Percentiles rank a stretch among this genome's conserved stretches.
Evolutionary conservation across 2,329 filamentous ascomycete species (phyloP).

Genomic region (Pseudocercospora crystallina): DNA sequence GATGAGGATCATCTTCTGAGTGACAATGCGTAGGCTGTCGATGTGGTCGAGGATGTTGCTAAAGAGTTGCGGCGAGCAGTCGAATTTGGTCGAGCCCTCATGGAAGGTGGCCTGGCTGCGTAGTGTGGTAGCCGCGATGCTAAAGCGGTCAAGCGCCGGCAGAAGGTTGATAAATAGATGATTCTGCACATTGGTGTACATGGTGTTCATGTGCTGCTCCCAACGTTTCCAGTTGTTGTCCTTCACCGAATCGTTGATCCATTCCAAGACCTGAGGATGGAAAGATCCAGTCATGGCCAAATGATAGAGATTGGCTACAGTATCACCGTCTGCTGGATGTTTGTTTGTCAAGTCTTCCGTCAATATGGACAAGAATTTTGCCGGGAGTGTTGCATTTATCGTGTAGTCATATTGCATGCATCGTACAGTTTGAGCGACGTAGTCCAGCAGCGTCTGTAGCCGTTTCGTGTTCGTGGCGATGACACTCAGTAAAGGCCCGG

Average conservation of each 20-base stretch:
- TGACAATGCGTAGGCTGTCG: slow-evolving; percentile 71
- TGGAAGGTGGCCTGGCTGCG: slow-evolving; percentile 81
- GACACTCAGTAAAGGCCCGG: slow-evolving; percentile 68
- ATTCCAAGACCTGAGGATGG: slow-evolving; percentile 73
- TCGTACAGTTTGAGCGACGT: slow-evolving; percentile 75
- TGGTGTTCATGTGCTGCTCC: slow-evolving; percentile 81
- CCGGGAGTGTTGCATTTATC: slow-evolving; percentile 68
- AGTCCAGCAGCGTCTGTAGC: slow-evolving; percentile 80
- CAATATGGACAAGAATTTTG: slow-evolving; percentile 43
- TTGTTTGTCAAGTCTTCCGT: slow-evolving; percentile 72
- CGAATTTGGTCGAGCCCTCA: slow-evolving; percentile 61
- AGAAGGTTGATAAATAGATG: slow-evolving; percentile 85
- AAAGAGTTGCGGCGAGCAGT: slow-evolving; percentile 47
- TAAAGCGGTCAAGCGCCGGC: slow-evolving; percentile 80
- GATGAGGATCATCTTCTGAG: slow-evolving; percentile 69
- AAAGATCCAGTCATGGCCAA: slow-evolving; percentile 81
- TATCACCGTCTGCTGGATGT: slow-evolving; percentile 54
- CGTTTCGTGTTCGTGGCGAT: slow-evolving; percentile 81
- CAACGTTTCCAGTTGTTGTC: slow-evolving; percentile 71
- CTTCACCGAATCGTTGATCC: slow-evolving; percentile 55
- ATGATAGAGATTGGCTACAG: slow-evolving; percentile 79
- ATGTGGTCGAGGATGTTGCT: slow-evolving; percentile 62
- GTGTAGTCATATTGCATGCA: slow-evolving; percentile 83
- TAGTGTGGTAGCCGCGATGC: slow-evolving; percentile 77
- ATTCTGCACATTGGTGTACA: slow-evolving; percentile 73